Evolutionary conservation across 2,329 filamentous ascomycete species (phyloP), one percentile per base, ranked within the genome.

Genomic region (Magnaporthiopsis incrustans): DNA sequence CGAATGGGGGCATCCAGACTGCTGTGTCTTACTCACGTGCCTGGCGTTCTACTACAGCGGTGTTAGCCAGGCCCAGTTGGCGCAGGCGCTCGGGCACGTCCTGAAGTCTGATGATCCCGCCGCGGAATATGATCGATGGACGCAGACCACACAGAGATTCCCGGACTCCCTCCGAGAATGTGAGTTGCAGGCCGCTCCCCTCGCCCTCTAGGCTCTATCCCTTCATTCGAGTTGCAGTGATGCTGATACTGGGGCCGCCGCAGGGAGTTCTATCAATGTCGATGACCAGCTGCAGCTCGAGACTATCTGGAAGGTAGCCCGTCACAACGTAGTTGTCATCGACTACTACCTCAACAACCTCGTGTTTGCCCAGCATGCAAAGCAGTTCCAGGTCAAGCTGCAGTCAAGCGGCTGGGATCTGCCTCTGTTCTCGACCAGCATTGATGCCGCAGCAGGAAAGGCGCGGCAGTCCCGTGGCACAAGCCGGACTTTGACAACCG

Each of bases 361-460:
- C 64, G 86, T 90, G 0, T 91, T 91, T 63, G 86, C 88, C 0
- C 74, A 74, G 0, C 82, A 90, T 65, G 86, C 86, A 0, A 88
- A 85, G 59, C 83, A 89, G 62, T 91, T 90, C 66, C 76, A 77
- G 0, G 70, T 81, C 12, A 90, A 90, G 66, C 72, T 91, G 0
- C 83, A 87, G 44, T 81, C 85, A 0, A 89, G 85, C 0, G 86
- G 85, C 0, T 91, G 88, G 88, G 88, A 91, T 67, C 75, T 91
- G 1, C 85, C 86, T 0, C 70, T 85, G 0, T 77, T 77, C 32
- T 69, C 73, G 0, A 65, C 67, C 6, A 66, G 70, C 1, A 53
- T 66, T 64, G 30, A 64, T 63, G 1, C 59, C 53, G 1, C 64
- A 59, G 0, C 32, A 59, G 7, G 58, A 25, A 10, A 12, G 35